Evolutionary conservation across 2,329 filamentous ascomycete genomes (phyloP), one percentile per base, ranked within the genome.

Genomic region (Xylariaceae sp.): DNA sequence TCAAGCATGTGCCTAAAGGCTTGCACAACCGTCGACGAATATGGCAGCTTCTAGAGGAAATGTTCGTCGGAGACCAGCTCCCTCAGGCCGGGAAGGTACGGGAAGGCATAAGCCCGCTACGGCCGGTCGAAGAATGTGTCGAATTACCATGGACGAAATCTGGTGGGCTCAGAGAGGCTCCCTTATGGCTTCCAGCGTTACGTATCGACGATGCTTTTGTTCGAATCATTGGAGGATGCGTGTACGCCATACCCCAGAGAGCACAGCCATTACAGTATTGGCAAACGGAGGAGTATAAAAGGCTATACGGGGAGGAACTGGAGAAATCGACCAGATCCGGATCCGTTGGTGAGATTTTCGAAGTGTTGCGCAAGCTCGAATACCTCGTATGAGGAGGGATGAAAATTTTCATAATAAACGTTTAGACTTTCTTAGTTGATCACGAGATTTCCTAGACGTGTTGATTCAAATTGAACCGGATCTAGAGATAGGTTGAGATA

Each of bases 21-120:
- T 23, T 60, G 11, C 48, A 60, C 12, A 60, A 56, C 37, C 36
- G 57, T 16, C 53, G 57, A 7, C 53, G 57, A 1, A 60, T 60
- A 3, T 60, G 57, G 57, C 53, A 60, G 17, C 57, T 56, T 14
- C 14, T 60, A 24, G 57, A 60, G 23, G 58, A 61, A 46, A 48
- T 57, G 33, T 53, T 54, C 16, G 49, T 61, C 9, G 58, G 58
- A 3, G 58, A 61, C n/a, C 37, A 37, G n/a, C 49, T 61, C 39
- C 53, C 53, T 14, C 7, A 48, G 12, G 48, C 19, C 4, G 56
- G 47, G 34, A 3, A 24, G 9, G 26, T 9, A 29, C 26, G 26
- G 5, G 6, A 6, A 5, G 26, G 14, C 43, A 43, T 23, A 26
- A 48, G 17, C n/a, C 9, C n/a, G 24, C 26, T 45, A 37, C 9